Conservation (phyloP, 2,329 filamentous ascomycete species). For the Trichoderma sp. region DNA sequence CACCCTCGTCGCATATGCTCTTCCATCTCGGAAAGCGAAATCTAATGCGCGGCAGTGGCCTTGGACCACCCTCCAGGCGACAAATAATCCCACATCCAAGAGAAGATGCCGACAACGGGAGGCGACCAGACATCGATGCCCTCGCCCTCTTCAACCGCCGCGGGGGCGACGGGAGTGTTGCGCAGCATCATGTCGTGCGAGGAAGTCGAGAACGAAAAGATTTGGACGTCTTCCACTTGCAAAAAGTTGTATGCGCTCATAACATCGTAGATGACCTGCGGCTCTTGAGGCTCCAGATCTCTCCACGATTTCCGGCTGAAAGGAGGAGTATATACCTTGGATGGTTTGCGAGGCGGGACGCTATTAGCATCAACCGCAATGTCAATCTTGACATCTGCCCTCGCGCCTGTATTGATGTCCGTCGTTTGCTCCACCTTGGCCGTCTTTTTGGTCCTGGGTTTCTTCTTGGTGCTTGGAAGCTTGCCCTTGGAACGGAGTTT, state of each 20-base stretch:
- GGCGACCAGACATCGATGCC: conserved; percentile 17
- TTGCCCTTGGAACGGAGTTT: conserved; percentile 8
- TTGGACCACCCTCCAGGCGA: not conserved
- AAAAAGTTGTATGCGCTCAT: conserved; percentile 14
- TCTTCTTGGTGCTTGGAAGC: not conserved
- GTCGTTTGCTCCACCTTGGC: not conserved
- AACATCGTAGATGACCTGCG: conserved; percentile 17
- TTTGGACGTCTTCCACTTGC: conserved; percentile 19
- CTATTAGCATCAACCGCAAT: not conserved
- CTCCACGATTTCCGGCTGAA: conserved; percentile 16
- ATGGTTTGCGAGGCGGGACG: conserved; percentile 10
- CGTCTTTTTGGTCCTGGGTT: not conserved
- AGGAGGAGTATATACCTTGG: conserved; percentile 11
- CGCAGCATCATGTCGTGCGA: conserved; percentile 15
- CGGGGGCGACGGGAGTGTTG: not conserved
- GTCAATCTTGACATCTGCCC: conserved; percentile 3
- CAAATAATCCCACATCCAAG: conserved; percentile 20
- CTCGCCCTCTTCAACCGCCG: conserved; percentile 14
- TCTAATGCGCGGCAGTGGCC: not conserved
- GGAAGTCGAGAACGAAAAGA: conserved; percentile 15
- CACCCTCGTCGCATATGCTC: not conserved
- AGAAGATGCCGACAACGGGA: conserved; percentile 18
- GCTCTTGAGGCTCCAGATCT: conserved; percentile 18
- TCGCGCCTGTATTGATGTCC: not conserved
- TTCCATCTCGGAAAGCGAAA: not conserved